Evolutionary conservation across 2,329 filamentous ascomycete species (phyloP).

Genomic region (Alternaria tenuissima): DNA sequence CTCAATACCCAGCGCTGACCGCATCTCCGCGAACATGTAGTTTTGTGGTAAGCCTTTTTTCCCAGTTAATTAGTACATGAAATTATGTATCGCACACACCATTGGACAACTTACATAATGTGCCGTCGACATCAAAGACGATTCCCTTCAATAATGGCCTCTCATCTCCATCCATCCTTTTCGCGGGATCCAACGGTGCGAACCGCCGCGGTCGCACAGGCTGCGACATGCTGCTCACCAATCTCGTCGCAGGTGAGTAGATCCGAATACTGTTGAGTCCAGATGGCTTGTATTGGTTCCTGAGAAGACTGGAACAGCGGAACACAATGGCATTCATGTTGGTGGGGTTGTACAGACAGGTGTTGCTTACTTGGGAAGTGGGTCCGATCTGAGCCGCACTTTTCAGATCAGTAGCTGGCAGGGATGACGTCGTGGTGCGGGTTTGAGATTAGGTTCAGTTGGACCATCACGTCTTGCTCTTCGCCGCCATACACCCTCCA

Average conservation of each 20-base stretch:
- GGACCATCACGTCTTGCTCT: background rate
- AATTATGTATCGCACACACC: background rate
- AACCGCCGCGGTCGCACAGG: constrained; percentile 55
- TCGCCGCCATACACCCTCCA: background rate
- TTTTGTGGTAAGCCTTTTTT: constrained; percentile 80
- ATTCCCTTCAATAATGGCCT: constrained; percentile 63
- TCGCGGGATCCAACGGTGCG: constrained; percentile 57
- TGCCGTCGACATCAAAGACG: constrained; percentile 95
- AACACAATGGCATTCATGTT: constrained; percentile 12
- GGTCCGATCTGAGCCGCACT: constrained; percentile 13
- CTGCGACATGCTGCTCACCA: constrained; percentile 22
- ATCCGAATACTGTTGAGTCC: background rate
- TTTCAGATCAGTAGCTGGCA: background rate
- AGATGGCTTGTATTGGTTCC: background rate
- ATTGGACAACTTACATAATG: constrained; percentile 72
- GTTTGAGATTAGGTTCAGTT: background rate
- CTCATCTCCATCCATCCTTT: constrained; percentile 38
- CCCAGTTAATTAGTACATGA: constrained; percentile 16
- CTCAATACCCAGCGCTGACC: constrained; percentile 75
- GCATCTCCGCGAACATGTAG: constrained; percentile 96
- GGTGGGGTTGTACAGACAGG: constrained; percentile 7
- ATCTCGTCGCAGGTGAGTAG: constrained; percentile 4
- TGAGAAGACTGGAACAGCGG: constrained; percentile 8
- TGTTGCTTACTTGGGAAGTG: constrained; percentile 13
- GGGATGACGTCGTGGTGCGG: constrained; percentile 7